Evolutionary conservation across 805 yeast genomes (phyloP).

Genomic region (Jamesozyma jinghongensis): DNA sequence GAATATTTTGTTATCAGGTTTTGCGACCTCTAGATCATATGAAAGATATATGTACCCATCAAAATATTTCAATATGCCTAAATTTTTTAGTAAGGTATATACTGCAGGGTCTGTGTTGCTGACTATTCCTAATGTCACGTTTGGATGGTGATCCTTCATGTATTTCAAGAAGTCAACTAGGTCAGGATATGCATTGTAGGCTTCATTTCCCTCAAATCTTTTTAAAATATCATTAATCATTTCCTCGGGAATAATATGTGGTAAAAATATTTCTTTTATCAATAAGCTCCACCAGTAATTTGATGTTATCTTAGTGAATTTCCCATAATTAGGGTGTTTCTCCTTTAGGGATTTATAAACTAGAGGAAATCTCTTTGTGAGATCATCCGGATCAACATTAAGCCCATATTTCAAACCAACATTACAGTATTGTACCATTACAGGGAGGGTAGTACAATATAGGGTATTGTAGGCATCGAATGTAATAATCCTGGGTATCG

Average conservation of each 20-base stretch:
- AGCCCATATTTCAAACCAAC: conserved; percentile 42
- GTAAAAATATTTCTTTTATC: conserved; percentile 36
- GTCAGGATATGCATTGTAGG: conserved; percentile 48
- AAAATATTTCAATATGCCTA: conserved; percentile 38
- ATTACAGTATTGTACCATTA: conserved; percentile 43
- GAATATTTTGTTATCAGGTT: conserved; percentile 46
- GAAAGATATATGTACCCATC: conserved; percentile 39
- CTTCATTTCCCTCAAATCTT: conserved; percentile 42
- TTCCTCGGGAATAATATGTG: conserved; percentile 26
- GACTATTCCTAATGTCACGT: conserved; percentile 36
- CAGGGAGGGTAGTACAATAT: conserved; percentile 47
- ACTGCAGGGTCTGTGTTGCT: conserved; percentile 58
- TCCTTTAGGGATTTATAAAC: conserved; percentile 31
- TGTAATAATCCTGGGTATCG: conserved; percentile 42
- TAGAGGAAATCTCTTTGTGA: conserved; percentile 25
- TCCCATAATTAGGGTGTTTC: conserved; percentile 58
- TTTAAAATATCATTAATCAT: conserved; percentile 39
- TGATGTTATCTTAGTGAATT: conserved; percentile 28
- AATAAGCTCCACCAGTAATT: conserved; percentile 53
- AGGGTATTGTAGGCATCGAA: conserved; percentile 64
- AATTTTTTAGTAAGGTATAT: conserved; percentile 36
- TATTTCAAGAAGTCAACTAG: conserved; percentile 37
- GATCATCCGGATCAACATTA: conserved; percentile 16
- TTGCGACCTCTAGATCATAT: conserved; percentile 45
- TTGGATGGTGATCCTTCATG: conserved; percentile 26